Evolutionary conservation across 129 eudicot genomes (phyloP), one percentile per base, ranked within the genome.

Genomic region (Arctium minus): DNA sequence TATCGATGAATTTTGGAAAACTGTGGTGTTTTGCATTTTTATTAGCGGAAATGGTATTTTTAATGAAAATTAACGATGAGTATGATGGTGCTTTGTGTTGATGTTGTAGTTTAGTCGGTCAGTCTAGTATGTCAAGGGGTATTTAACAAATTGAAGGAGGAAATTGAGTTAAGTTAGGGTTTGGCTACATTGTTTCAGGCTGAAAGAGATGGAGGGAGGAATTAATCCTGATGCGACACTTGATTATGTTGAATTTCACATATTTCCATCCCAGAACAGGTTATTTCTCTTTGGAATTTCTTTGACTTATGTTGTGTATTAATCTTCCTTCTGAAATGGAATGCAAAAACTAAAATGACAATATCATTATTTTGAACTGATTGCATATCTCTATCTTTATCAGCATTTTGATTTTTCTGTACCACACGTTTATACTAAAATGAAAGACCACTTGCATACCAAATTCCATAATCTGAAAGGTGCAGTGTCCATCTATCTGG

Each of bases 221-320:
- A 86, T 83, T 48, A 89, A 75, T 80, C 86, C 87, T 46, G 89
- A 88, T 84, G 87, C 81, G 46, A 82, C 68, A 6, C 92, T 92
- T 48, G 94, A 92, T 80, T 89, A 83, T 86, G 87, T 92, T 62
- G 91, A 88, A 74, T 91, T 93, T 60, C 92, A 86, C 44, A 74
- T 89, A 74, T 85, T 86, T 85, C 94, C 95, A 0, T 76, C 80
- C 86, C 92, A 90, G 75, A 90, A 93, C 86, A 96, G 99, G 99
- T 96, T 79, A 64, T 40, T 84, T 68, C 71, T 40, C 70, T 44
- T 30, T 69, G 35, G 2, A 37, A 2, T 48, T 48, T 18, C 46
- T n/a, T 42, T 77, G 6, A 48, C 18, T 6, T 22, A 73, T 73
- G 33, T 38, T 73, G 42, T 18, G 17, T 36, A 38, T 33, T 18